phyloP scores from a whole-genome alignment of 2,329 filamentous ascomycete genomes.

The Thermoascus crustaceus region DNA sequence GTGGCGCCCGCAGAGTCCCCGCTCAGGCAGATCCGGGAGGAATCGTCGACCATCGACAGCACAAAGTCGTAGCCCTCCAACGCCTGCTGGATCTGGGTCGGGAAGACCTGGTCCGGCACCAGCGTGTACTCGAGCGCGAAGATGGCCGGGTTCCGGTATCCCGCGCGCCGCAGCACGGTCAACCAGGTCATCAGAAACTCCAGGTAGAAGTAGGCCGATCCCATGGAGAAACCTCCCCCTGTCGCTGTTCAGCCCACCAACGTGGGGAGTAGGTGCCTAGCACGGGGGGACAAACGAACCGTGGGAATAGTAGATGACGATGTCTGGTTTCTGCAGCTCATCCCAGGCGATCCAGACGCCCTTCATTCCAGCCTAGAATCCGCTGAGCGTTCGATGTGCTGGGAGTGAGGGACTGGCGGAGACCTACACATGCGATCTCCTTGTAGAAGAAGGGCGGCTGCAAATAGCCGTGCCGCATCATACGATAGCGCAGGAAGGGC shows the following conservation, averaged over 20 bases:
- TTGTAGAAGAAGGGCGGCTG: slow-evolving; percentile 57
- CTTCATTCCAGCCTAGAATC: slow-evolving; percentile 39
- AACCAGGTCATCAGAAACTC: slow-evolving; percentile 73
- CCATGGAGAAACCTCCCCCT: slow-evolving; percentile 79
- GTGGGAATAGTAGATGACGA: slow-evolving; percentile 76
- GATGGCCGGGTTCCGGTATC: slow-evolving; percentile 69
- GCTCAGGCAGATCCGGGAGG: slow-evolving; percentile 59
- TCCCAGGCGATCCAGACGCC: slow-evolving; percentile 65
- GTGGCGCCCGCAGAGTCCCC: slow-evolving; percentile 76
- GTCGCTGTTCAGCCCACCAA: slow-evolving; percentile 10
- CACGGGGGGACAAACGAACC: slow-evolving; percentile 40
- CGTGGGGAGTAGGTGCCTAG: slow-evolving; percentile 1
- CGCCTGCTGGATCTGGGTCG: slow-evolving; percentile 62
- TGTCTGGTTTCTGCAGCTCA: slow-evolving; percentile 54
- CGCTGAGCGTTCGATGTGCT: not conserved
- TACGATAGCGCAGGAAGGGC: slow-evolving; percentile 66
- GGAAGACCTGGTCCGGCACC: slow-evolving; percentile 64
- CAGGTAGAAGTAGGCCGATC: slow-evolving; percentile 73
- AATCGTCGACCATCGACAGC: slow-evolving; percentile 48
- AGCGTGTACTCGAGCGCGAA: slow-evolving; percentile 75
- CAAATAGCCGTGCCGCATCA: slow-evolving; percentile 63
- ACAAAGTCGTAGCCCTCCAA: slow-evolving; percentile 59
- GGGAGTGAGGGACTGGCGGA: not conserved
- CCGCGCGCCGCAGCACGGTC: slow-evolving; percentile 53
- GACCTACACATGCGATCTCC: slow-evolving; percentile 46